These are phyloP conservation scores for Platanus orientalis DNA, from an alignment of 164 flowering plant genomes.

Conservation along the genomic window DNA sequence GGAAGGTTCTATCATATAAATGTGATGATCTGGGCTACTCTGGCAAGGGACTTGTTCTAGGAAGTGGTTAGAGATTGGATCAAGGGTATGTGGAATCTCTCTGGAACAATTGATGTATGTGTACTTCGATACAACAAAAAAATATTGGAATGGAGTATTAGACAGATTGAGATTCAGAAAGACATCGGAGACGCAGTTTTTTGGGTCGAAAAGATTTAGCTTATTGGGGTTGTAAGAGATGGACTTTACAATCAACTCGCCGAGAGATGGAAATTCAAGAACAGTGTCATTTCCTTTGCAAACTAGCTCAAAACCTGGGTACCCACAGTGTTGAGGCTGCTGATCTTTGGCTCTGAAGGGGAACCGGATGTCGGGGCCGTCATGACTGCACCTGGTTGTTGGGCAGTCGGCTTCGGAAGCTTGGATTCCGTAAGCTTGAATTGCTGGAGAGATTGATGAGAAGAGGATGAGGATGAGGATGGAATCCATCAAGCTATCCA, in stretches of 20 bases:
- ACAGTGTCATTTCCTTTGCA: constrained; percentile 31
- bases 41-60: constrained; percentile 31
- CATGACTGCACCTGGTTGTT: constrained; percentile 1
- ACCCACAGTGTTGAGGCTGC: no score
- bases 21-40: constrained; percentile 29
- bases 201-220: constrained; percentile 34
- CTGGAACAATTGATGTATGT: constrained; percentile 42
- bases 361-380: background rate
- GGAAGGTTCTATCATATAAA: constrained; percentile 30
- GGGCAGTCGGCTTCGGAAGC: background rate
- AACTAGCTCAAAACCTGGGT: constrained; percentile 26
- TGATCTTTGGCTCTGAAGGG: background rate
- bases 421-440: no score
- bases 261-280: constrained; percentile 31
- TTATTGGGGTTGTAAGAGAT: constrained; percentile 28
- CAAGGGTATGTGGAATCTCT: background rate
- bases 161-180: constrained; percentile 46
- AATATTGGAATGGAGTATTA: constrained; percentile 29
- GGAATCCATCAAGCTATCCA: background rate
- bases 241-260: constrained; percentile 33
- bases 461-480: background rate
- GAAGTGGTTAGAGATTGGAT: constrained; percentile 23
- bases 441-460: no score
- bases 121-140: constrained; percentile 30
- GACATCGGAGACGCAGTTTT: constrained; percentile 36